A percentile compares a stretch with the other conserved stretches of the same genome.
These are phyloP conservation scores for Jatropha multifida DNA, from an alignment of 441 rosid genomes.

Conservation along the genomic window DNA sequence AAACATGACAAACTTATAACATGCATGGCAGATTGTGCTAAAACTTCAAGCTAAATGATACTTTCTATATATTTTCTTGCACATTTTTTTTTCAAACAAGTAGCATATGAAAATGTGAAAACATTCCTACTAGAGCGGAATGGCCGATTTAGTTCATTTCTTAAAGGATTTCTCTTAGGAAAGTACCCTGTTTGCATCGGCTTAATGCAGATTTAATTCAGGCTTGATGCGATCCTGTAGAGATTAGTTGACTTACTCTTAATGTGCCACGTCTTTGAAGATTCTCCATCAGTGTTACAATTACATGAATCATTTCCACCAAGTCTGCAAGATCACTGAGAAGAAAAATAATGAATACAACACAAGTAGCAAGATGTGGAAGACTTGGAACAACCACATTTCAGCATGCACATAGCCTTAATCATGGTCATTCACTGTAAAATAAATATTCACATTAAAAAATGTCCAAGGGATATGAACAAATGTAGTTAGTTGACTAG, in stretches of 20 bases:
- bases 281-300: slow-evolving; percentile 79
- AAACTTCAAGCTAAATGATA: neutral
- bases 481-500: neutral
- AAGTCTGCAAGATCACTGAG: slow-evolving; percentile 95
- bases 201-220: neutral
- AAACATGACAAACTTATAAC: slow-evolving; percentile 4
- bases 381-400: neutral
- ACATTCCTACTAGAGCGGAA: neutral
- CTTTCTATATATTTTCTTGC: neutral
- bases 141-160: neutral
- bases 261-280: slow-evolving; percentile 92
- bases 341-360: slow-evolving; percentile 30
- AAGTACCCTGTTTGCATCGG: neutral
- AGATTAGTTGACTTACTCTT: slow-evolving; percentile 59
- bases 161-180: neutral
- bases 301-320: slow-evolving; percentile 69
- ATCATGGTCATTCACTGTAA: neutral
- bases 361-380: slow-evolving; percentile 19
- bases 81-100: neutral
- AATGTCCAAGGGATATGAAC: slow-evolving; percentile 1
- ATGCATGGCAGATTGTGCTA: neutral
- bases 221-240: slow-evolving; percentile 16
- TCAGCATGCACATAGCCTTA: neutral
- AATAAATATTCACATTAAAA: neutral
- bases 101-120: neutral